Conservation (phyloP, 2,329 filamentous ascomycete species). For the Diplodia intermedia region DNA sequence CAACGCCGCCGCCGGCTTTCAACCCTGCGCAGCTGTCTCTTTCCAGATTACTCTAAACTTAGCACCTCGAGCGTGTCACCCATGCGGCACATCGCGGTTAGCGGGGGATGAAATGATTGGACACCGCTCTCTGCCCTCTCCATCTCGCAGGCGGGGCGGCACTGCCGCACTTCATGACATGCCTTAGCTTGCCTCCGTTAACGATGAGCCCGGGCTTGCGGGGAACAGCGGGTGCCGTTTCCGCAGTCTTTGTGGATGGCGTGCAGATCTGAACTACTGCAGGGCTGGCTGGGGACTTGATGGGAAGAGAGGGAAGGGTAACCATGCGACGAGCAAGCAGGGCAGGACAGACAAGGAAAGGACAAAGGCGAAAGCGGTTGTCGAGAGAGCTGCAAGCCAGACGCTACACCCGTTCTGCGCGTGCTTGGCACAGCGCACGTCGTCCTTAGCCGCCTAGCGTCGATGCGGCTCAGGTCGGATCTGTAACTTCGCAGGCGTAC, state of each 20-base stretch:
- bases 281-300: slow-evolving; percentile 6
- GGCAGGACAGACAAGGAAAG: neutral
- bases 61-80: neutral
- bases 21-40: slow-evolving; percentile 5
- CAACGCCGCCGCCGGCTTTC: neutral
- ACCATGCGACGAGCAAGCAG: neutral
- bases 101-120: slow-evolving; percentile 7
- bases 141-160: neutral
- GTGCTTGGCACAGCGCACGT: neutral
- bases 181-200: slow-evolving; percentile 17
- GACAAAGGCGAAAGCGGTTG: neutral
- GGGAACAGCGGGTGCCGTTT: slow-evolving; percentile 7
- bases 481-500: slow-evolving; percentile 18
- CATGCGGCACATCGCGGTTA: neutral
- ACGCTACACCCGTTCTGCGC: slow-evolving; percentile 13
- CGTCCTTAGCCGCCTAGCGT: slow-evolving; percentile 21
- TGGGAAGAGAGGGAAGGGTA: neutral
- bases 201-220: slow-evolving; percentile 9
- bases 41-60: slow-evolving; percentile 10
- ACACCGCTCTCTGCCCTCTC: neutral
- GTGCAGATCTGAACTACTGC: slow-evolving; percentile 19
- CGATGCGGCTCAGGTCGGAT: slow-evolving; percentile 20
- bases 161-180: slow-evolving; percentile 15
- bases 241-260: neutral
- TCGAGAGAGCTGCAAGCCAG: slow-evolving; percentile 5